Conservation (phyloP, 2,329 filamentous ascomycete species). For the Epichloe brachyelytri region DNA sequence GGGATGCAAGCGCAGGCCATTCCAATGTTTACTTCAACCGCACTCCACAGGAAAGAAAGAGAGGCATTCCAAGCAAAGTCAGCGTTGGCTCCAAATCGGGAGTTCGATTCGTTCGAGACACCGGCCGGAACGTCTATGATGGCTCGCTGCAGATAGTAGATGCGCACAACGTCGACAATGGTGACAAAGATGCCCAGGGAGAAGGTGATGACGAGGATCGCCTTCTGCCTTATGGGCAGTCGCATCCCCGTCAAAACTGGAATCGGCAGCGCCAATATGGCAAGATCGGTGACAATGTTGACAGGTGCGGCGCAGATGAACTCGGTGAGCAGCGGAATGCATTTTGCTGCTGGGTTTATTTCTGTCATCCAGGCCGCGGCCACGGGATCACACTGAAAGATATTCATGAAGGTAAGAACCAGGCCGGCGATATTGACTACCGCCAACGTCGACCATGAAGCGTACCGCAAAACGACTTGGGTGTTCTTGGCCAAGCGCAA, state of each 20-base stretch:
- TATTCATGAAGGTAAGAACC: constrained; percentile 73
- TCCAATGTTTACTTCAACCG: constrained; percentile 79
- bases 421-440: constrained; percentile 69
- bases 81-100: constrained; percentile 36
- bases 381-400: constrained; percentile 73
- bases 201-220: constrained; percentile 77
- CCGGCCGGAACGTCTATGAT: constrained; percentile 29
- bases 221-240: constrained; percentile 73
- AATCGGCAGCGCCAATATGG: constrained; percentile 76
- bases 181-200: constrained; percentile 77
- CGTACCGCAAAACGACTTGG: constrained; percentile 61
- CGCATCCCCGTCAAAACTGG: constrained; percentile 80
- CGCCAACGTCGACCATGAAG: constrained; percentile 66
- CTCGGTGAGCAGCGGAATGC: constrained; percentile 46
- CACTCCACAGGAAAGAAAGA: constrained; percentile 84
- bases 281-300: constrained; percentile 84
- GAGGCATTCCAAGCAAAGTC: constrained; percentile 64
- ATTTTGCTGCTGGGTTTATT: constrained; percentile 23
- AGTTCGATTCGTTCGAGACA: constrained; percentile 22
- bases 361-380: constrained; percentile 49
- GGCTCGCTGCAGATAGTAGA: constrained; percentile 78
- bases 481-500: constrained; percentile 67
- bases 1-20: constrained; percentile 90
- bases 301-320: constrained; percentile 70
- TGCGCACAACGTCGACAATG: constrained; percentile 76